Percentiles rank a stretch among this genome's conserved stretches.
Conservation (phyloP, 2,329 filamentous ascomycete species). For the Aspergillus alliaceus region DNA sequence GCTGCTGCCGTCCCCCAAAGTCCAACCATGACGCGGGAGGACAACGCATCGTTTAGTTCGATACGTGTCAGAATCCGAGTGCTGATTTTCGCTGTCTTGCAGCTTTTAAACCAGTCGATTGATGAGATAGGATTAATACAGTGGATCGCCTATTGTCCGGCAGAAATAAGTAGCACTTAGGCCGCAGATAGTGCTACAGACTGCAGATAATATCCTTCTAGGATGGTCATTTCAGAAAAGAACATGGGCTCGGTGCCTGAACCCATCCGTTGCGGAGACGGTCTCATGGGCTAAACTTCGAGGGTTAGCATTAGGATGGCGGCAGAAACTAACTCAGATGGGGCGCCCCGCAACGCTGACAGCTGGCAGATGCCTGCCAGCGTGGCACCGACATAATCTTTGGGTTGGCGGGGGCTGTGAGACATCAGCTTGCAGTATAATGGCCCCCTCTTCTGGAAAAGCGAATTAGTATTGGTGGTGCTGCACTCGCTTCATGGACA, state of each 20-base stretch:
- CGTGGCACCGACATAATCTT: constrained; percentile 23
- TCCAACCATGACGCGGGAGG: constrained; percentile 16
- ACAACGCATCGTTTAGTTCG: constrained; percentile 24
- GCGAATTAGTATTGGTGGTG: neutral
- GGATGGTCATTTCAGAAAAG: neutral
- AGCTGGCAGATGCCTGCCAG: constrained; percentile 28
- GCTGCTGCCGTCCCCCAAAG: constrained; percentile 10
- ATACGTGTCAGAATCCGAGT: constrained; percentile 34
- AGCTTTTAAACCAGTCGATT: constrained; percentile 24
- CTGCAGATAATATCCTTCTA: constrained; percentile 5
- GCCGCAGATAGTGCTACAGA: constrained; percentile 8
- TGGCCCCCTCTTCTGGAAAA: neutral
- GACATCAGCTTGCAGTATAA: neutral
- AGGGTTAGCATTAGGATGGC: constrained; percentile 14
- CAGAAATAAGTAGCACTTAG: constrained; percentile 13
- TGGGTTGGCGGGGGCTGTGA: constrained; percentile 7
- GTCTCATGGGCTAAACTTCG: constrained; percentile 6
- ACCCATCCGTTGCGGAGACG: constrained; percentile 8
- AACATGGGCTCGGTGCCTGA: constrained; percentile 9
- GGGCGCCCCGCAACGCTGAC: constrained; percentile 22
- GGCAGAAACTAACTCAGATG: constrained; percentile 17
- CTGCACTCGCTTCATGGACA: neutral
- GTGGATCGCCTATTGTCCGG: constrained; percentile 22
- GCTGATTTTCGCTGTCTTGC: constrained; percentile 28
- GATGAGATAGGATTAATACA: constrained; percentile 21